Evolutionary conservation across 129 eudicot species (phyloP), one percentile per base, ranked within the genome.

Genomic region (Pulicaria dysenterica): DNA sequence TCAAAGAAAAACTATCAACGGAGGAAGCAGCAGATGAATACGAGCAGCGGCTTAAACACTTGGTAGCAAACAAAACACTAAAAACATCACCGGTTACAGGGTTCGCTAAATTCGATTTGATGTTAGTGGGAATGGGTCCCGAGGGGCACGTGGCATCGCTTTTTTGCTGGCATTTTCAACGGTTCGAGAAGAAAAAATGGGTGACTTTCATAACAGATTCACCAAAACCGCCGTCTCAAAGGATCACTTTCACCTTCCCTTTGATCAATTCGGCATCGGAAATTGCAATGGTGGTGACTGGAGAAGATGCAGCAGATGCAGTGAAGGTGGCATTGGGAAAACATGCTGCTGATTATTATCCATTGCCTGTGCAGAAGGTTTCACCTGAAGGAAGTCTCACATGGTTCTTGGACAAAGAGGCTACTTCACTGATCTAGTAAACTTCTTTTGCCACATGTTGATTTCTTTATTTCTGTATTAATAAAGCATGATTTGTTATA

Each of bases 191-290:
- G 77, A n/a, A 69, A 11, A 65, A 74, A 48, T 87, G 90, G 96
- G 89, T 90, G 16, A 87, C 94, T 10, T 90, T 82, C 80, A 90
- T 90, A 5, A 85, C 69, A 8, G 91, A 87, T 79, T 90, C 96
- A 1, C 96, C 96, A 8, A 90, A 87, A 67, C 88, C 91, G 2
- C 93, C 96, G 12, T 77, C 93, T 11, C 65, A 68, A 1, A 78
- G 96, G 83, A 87, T 90, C 81, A 90, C 96, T 4, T 87, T 87
- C 85, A 90, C 94, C 2, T 87, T 90, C 60, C 96, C 93, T 3
- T 85, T 90, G 67, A 90, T 87, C 74, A 90, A 90, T 65, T 80
- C 96, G 3, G 83, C 93, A 6, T 65, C 84, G 0, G 75, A 80
- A 61, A 85, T 90, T 5, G 96, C 93, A 6, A 74, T 90, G 67